Percentiles rank a stretch among this genome's conserved stretches.
These are phyloP conservation scores for Moesziomyces sp. DNA, from an alignment of 1,284 basidiomycete genomes.

Conservation along the genomic window DNA sequence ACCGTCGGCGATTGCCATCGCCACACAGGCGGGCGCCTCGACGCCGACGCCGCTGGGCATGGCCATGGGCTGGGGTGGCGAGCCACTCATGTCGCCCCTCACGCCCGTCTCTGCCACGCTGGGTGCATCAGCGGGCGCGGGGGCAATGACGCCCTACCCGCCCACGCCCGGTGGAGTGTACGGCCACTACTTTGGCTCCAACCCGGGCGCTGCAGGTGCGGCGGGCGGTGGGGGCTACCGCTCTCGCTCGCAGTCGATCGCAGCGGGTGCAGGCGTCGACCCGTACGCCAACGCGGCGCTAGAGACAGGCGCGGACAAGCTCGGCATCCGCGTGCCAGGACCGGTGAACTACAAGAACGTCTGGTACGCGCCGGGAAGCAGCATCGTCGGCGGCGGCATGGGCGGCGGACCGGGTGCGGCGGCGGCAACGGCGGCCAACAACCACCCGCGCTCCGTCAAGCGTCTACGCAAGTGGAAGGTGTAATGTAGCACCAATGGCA, in stretches of 20 bases:
- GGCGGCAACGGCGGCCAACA: constrained; percentile 6
- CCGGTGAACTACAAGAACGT: constrained; percentile 56
- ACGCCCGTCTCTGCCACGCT: constrained; percentile 19
- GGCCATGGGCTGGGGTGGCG: constrained; percentile 35
- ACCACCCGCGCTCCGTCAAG: constrained; percentile 34
- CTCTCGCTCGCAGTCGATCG: constrained; percentile 28
- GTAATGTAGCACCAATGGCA: constrained; percentile 1
- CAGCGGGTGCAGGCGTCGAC: constrained; percentile 6
- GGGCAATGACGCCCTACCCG: constrained; percentile 27
- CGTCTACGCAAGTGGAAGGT: constrained; percentile 50
- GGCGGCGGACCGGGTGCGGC: constrained; percentile 10
- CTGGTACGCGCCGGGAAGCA: constrained; percentile 51
- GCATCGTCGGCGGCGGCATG: constrained; percentile 38
- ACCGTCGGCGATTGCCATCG: constrained; percentile 6
- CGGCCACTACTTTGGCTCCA: constrained; percentile 39
- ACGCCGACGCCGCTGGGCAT: constrained; percentile 18
- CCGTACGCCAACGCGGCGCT: constrained; percentile 4
- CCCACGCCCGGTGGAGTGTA: constrained; percentile 32
- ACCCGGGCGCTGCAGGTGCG: constrained; percentile 1
- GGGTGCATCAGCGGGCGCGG: constrained; percentile 3
- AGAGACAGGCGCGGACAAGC: constrained; percentile 8
- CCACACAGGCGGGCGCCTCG: neutral
- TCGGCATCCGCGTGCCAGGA: constrained; percentile 36
- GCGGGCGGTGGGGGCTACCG: constrained; percentile 15
- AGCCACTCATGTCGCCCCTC: constrained; percentile 40